Evolutionary conservation across 148 eudicot species (phyloP), one percentile per base, ranked within the genome.

Genomic region (Camellia lanceoleosa): DNA sequence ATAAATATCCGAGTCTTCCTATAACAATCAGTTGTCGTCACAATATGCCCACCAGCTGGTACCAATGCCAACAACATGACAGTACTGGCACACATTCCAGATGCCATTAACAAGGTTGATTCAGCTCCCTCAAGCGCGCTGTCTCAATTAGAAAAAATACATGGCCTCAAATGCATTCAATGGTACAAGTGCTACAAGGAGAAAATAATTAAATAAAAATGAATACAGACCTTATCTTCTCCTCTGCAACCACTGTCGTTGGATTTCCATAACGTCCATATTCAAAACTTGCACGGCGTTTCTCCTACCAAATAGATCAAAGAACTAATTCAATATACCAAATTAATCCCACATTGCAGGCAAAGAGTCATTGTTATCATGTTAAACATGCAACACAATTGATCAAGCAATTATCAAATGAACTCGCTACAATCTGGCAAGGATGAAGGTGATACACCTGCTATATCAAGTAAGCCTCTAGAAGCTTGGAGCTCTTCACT

Each of bases 61-160:
- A 95, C 90, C 88, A 95, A 86, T 71, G 98, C 95, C 89, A 93
- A 62, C 84, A 95, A 80, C 92, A 95, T 83, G 83, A 90, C 91
- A 68, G 91, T 91, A 82, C 97, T 95, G 38, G 94, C 97, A 85
- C 94, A 95, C 98, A 95, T 95, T 82, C 98, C 98, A 76, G 97
- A 95, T 64, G 98, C 96, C 89, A 93, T 23, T 69, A 95, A 63
- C 67, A 93, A 58, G 44, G 98, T 95, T 72, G 98, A 91, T 87
- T 95, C 97, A 75, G 98, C 97, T 71, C 95, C 96, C 88, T 95
- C 97, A 68, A 95, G 98, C n/a, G 97, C 97, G 87, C 98, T 92
- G 89, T 81, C 42, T 1, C 14, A 70, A 10, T 77, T 66, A 55
- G 51, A 78, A 76, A 55, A 70, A 75, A 71, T 7, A 41, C 6